Conservation (phyloP, 1,139 yeast species). For the Yamadazyma sp. region DNA sequence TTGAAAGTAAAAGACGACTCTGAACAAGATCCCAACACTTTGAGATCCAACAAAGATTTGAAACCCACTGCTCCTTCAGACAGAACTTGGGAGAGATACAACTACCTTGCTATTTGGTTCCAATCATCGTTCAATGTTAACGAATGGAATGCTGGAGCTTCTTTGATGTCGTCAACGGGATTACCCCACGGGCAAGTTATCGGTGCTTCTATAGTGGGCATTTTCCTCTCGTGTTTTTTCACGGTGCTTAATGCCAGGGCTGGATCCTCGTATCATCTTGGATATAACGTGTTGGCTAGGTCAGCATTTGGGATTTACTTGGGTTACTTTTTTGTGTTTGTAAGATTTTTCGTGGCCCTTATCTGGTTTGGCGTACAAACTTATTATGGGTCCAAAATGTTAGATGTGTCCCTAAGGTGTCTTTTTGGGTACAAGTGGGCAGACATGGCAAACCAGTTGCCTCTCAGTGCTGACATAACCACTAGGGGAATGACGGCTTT, state of each 20-base stretch:
- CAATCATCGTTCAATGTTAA: constrained; percentile 16
- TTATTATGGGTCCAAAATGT: constrained; percentile 13
- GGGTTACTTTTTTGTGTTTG: constrained; percentile 15
- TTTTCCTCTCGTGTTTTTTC: constrained; percentile 14
- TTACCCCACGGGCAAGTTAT: constrained; percentile 17
- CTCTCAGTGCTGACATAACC: constrained; percentile 14
- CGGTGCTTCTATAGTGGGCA: constrained; percentile 14
- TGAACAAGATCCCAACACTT: constrained; percentile 9
- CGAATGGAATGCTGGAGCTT: constrained; percentile 18
- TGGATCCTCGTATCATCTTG: constrained; percentile 18
- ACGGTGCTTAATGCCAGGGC: constrained; percentile 16
- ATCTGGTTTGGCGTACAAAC: constrained; percentile 18
- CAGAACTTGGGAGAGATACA: constrained; percentile 16
- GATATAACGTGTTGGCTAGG: constrained; percentile 16
- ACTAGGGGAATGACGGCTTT: constrained; percentile 15
- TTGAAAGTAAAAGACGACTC: constrained; percentile 14
- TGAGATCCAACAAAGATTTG: constrained; percentile 14
- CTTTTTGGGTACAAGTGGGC: constrained; percentile 17
- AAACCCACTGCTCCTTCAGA: constrained; percentile 17
- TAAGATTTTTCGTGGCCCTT: constrained; percentile 15
- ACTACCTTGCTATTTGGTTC: constrained; percentile 16
- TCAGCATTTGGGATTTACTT: constrained; percentile 15
- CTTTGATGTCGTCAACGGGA: constrained; percentile 14
- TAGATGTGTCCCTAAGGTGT: constrained; percentile 14
- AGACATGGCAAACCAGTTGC: constrained; percentile 13